A percentile compares a stretch with the other conserved stretches of the same genome.
phyloP scores from a whole-genome alignment of 2,329 filamentous ascomycete genomes.

The Alternaria brassicicola region DNA sequence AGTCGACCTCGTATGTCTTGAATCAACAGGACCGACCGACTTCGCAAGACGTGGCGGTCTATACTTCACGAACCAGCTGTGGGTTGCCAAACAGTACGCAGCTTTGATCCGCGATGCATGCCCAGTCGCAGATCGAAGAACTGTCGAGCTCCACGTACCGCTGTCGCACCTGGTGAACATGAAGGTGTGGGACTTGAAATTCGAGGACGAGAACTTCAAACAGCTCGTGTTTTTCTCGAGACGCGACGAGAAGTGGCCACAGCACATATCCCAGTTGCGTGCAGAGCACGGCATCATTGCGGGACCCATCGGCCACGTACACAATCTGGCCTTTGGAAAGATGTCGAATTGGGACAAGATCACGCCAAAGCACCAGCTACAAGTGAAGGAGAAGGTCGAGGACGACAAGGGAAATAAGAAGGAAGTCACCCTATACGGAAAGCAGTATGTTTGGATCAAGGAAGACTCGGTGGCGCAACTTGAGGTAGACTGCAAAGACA shows the following conservation, averaged over 20 bases:
- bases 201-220: neutral
- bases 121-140: neutral
- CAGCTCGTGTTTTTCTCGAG: neutral
- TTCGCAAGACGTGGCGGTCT: neutral
- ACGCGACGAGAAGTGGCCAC: neutral
- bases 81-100: neutral
- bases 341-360: neutral
- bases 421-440: neutral
- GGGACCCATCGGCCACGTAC: neutral
- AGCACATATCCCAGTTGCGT: neutral
- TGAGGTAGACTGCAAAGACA: neutral
- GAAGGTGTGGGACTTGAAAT: neutral
- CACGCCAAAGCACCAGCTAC: neutral
- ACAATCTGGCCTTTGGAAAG: neutral
- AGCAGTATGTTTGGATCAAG: neutral
- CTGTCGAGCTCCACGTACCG: constrained; percentile 1
- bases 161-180: neutral
- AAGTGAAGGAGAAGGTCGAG: neutral
- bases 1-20: neutral
- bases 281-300: neutral
- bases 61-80: constrained; percentile 4
- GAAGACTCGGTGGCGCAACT: neutral
- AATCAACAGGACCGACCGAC: neutral
- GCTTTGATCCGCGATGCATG: neutral
- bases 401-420: neutral